A percentile compares a stretch with the other conserved stretches of the same genome.
phyloP scores from a whole-genome alignment of 2,329 filamentous ascomycete species.

The Diplodia scrobiculata region DNA sequence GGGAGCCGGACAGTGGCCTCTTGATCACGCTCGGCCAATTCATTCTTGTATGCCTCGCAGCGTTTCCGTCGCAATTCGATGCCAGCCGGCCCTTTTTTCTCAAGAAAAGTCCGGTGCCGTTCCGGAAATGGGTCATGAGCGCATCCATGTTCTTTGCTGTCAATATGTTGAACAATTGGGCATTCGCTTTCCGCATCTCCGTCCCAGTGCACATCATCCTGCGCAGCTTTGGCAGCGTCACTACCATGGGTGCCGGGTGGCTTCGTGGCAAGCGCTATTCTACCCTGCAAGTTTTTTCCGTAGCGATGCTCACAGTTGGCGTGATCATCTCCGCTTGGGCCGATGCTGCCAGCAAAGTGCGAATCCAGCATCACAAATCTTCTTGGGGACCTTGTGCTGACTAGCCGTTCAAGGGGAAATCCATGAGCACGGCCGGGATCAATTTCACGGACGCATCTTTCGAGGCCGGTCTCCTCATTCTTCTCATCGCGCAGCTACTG shows the following conservation, averaged over 20 bases:
- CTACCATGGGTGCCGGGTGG: slow-evolving; percentile 89
- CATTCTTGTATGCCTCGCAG: slow-evolving; percentile 64
- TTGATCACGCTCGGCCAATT: slow-evolving; percentile 57
- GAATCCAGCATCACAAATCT: slow-evolving; percentile 30
- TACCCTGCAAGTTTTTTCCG: slow-evolving; percentile 75
- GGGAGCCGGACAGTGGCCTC: slow-evolving; percentile 81
- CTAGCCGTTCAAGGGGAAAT: slow-evolving; percentile 44
- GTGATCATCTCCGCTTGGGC: slow-evolving; percentile 88
- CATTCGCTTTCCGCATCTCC: slow-evolving; percentile 94
- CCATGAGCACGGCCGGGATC: slow-evolving; percentile 47
- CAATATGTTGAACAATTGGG: slow-evolving; percentile 96
- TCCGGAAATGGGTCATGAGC: slow-evolving; percentile 83
- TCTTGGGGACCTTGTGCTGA: neutral
- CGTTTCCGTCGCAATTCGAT: slow-evolving; percentile 51
- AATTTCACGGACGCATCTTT: slow-evolving; percentile 53
- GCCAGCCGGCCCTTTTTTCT: slow-evolving; percentile 70
- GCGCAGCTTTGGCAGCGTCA: slow-evolving; percentile 90
- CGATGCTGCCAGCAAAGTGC: slow-evolving; percentile 80
- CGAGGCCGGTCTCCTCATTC: slow-evolving; percentile 72
- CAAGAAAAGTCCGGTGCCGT: slow-evolving; percentile 74
- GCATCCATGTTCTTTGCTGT: slow-evolving; percentile 89
- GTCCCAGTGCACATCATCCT: slow-evolving; percentile 97
- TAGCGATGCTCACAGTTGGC: slow-evolving; percentile 79
- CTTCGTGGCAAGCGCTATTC: slow-evolving; percentile 84
- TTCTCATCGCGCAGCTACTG: slow-evolving; percentile 84